Conservation (phyloP, 2,329 filamentous ascomycete species). For the Calonectria crousiana region DNA sequence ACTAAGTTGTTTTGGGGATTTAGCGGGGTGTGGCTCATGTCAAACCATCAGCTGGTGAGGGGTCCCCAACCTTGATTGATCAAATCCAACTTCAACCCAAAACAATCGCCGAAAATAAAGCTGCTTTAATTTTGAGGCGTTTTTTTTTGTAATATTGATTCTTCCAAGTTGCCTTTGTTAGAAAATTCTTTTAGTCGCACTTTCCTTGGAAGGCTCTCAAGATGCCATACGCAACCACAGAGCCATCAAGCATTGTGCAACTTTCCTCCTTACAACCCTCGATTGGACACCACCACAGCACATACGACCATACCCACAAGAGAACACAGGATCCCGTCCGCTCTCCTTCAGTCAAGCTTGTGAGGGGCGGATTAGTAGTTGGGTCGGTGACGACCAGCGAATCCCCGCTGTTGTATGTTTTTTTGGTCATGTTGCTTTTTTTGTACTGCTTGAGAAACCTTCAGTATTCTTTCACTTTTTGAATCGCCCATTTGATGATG, state of each 20-base stretch:
- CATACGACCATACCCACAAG: not conserved
- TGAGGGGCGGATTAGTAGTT: not conserved
- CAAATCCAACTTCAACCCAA: too few relatives aligned
- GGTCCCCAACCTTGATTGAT: not conserved
- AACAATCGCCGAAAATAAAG: too few relatives aligned
- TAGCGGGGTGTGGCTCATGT: not conserved
- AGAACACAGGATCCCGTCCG: conserved; percentile 1
- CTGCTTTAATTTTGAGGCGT: too few relatives aligned
- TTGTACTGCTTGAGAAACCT: not conserved
- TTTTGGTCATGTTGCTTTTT: not conserved
- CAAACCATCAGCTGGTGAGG: not conserved
- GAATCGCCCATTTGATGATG: not conserved
- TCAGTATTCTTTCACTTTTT: not conserved
- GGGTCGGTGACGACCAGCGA: conserved; percentile 4
- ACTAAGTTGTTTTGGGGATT: not conserved
- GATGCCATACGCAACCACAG: not conserved
- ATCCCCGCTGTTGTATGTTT: conserved; percentile 8
- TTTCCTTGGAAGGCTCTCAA: not conserved
- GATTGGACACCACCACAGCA: not conserved
- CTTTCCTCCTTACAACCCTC: not conserved
- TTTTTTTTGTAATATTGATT: too few relatives aligned
- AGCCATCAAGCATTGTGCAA: not conserved
- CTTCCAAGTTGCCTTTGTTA: too few relatives aligned
- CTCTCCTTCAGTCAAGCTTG: conserved; percentile 2
- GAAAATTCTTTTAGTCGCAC: too few relatives aligned